Evolutionary conservation across 306 rosid genomes (phyloP), one percentile per base, ranked within the genome.

Genomic region (Astragalus glycyphyllos): DNA sequence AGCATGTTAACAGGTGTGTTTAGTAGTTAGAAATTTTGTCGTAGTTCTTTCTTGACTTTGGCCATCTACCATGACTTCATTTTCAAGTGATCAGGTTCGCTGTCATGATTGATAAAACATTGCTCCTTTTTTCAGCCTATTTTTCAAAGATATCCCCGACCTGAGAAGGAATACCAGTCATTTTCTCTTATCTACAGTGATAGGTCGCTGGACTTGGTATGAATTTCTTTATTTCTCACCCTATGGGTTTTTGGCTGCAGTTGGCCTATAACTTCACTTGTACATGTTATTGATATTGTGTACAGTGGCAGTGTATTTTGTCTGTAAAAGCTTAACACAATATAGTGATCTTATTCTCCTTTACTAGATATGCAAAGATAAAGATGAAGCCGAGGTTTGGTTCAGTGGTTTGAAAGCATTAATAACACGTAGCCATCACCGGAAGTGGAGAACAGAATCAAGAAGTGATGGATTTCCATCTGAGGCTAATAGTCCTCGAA

Each of bases 371-470:
- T 95, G 99, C 88, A 95, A 95, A 81, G 99, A 95, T 85, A 95
- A 95, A 86, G 99, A 95, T 84, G 99, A 95, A 82, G 96, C 99
- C 65, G 99, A 95, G 81, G 96, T 86, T 71, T 95, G 99, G 99
- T 95, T 95, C 76, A 91, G 97, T 78, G 99, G 99, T 58, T 83
- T 95, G 79, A 95, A 95, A 86, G 96, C 96, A 57, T 84, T 95
- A 78, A 89, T 95, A 80, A 83, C 96, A 23, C 92, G 96, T 55
- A 80, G 94, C 80, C 96, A 87, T 80, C 85, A 81, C 38, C 86
- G 90, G 60, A 95, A 91, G 86, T 89, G 97, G 99, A 91, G 97
- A 85, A 91, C 96, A 17, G 99, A 95, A 71, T 95, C 99, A 68
- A 89, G 91, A 87, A 95, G 99, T 84, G 99, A 91, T 77, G 92